A percentile compares a stretch with the other conserved stretches of the same genome.
Conservation (phyloP, 148 eudicot genomes). For the Rhododendron mucronatum region DNA sequence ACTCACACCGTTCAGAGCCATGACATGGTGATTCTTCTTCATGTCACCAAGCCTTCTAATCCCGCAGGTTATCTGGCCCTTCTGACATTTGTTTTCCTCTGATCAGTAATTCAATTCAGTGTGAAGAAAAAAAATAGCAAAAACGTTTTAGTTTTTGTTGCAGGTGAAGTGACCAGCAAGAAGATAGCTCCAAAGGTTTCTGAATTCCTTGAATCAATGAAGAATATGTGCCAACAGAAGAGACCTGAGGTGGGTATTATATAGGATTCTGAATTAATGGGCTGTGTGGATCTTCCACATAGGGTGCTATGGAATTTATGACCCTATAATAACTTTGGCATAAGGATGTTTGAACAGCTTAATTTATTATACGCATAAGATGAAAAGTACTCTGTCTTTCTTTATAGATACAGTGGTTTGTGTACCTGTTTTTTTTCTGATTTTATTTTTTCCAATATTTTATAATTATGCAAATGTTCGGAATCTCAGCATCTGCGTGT, state of each 20-base stretch:
- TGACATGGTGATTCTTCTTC: slow-evolving; percentile 57
- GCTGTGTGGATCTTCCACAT: neutral
- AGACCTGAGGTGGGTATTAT: slow-evolving; percentile 55
- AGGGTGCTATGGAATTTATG: neutral
- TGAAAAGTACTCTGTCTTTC: neutral
- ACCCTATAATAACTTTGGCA: neutral
- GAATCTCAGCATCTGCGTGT: too few species aligned
- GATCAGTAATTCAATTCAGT: neutral
- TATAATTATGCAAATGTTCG: too few species aligned
- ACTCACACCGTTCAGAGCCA: slow-evolving; percentile 69
- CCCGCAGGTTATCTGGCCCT: slow-evolving; percentile 34
- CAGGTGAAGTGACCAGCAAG: slow-evolving; percentile 41
- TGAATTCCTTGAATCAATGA: slow-evolving; percentile 51
- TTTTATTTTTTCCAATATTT: neutral
- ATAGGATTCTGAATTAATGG: neutral
- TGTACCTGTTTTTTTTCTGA: neutral
- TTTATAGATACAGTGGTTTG: neutral
- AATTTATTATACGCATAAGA: neutral
- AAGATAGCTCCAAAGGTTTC: slow-evolving; percentile 49
- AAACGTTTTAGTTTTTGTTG: neutral
- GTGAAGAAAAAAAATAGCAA: neutral
- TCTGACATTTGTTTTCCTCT: neutral
- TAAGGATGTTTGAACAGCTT: neutral
- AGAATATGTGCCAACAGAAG: slow-evolving; percentile 50
- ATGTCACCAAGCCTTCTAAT: slow-evolving; percentile 48